These are phyloP conservation scores for Epipyxis sp. DNA, from an alignment of 108 stramenopile species.

Conservation along the genomic window DNA sequence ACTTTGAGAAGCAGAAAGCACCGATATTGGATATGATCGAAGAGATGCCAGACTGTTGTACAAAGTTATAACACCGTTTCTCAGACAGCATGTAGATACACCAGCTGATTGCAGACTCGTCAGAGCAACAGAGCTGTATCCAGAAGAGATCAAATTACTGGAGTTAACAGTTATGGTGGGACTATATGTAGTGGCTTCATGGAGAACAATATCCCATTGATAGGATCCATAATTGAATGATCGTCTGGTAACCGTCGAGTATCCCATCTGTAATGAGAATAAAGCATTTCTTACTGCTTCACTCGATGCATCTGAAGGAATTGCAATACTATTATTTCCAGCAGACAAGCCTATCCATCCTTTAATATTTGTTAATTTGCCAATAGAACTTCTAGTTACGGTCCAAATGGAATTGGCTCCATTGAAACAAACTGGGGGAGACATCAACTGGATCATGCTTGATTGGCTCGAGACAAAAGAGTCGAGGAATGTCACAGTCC, in stretches of 20 bases:
- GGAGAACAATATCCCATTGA: not conserved
- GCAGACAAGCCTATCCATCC: not conserved
- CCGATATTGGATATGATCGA: not conserved
- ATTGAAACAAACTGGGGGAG: not conserved
- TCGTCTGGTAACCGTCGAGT: not conserved
- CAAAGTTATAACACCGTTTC: not conserved
- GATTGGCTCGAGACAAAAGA: no score
- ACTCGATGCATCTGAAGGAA: conserved; percentile 18
- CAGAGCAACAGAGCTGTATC: not conserved
- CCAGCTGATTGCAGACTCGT: not conserved
- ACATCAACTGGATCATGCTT: not conserved
- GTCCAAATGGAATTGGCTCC: not conserved
- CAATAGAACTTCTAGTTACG: not conserved
- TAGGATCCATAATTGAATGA: not conserved
- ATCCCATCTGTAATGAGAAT: not conserved
- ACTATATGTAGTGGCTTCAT: not conserved
- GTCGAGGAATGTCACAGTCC: not conserved
- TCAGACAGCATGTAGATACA: not conserved
- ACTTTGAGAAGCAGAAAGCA: not conserved
- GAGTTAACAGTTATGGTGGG: not conserved
- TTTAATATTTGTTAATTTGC: not conserved
- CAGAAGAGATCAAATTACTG: not conserved
- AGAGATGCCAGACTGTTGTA: not conserved
- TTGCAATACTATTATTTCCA: not conserved
- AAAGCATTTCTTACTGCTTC: not conserved